Base-by-base conservation (phyloP, 2,329 filamentous ascomycete genomes). In the Cladosporium sp. region DNA sequence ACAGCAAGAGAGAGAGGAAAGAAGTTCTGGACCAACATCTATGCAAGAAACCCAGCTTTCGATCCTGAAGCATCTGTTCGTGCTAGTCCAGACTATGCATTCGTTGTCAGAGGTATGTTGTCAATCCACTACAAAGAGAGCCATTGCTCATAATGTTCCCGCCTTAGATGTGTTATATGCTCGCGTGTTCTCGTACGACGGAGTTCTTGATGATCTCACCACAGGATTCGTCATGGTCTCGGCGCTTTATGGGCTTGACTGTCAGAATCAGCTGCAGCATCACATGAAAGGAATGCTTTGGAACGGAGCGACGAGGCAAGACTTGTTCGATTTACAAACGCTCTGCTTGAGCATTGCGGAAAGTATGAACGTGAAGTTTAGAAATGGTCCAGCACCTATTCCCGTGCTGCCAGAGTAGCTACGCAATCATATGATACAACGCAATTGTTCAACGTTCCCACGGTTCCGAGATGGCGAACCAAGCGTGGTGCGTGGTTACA, bases 281-380 rank as follows among this genome's bases (percentile, higher is more conserved):
- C 47, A 51, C 14, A 51, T 51, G 47, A 51, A 51, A 25, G 47
- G 47, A 12, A 51, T 51, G 28, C 47, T 51, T 20, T 51, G 36
- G 28, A 51, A 51, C 7, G 47, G 47, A 1, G 47, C 28, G n/a
- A 37, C 15, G 9, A 34, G 47, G 36, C n/a, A 34, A 36, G 47
- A 51, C 17, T 38, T 51, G 47, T 2, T 36, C 22, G 47, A 51
- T 36, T 9, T 51, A n/a, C 36, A 51, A 14, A 36, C 30, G 36
- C 28, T 38, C 28, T 36, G 28, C 28, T 25, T 51, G 14, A 19
- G 36, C 9, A 12, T 51, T 9, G 47, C 47, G 17, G 28, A 51
- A 12, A 51, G 9, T 12, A 22, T 51, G 47, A 22, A 22, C 6
- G 47, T 51, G 3, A 51, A 19, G 9, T 37, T 51, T 14, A 12